Percentiles rank a stretch among this genome's conserved stretches.
Conservation (phyloP, 768 basidiomycete genomes). For the Boletus patriciae region DNA sequence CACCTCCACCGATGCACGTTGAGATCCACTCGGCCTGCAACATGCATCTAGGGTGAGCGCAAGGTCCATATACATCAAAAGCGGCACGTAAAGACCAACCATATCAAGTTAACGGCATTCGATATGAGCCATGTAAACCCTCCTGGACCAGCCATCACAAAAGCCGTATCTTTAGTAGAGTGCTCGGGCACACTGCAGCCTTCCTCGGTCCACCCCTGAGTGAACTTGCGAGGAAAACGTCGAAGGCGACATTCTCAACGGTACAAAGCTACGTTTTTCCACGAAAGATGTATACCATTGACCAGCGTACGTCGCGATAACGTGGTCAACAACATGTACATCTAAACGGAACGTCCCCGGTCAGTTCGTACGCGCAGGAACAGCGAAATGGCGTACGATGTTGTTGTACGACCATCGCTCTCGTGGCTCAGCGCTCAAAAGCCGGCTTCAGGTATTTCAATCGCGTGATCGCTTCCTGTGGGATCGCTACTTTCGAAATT, state of each 20-base stretch:
- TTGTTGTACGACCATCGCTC: slow-evolving; percentile 42
- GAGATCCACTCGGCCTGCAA: slow-evolving; percentile 42
- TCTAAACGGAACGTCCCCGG: slow-evolving; percentile 26
- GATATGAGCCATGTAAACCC: slow-evolving; percentile 44
- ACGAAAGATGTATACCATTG: slow-evolving; percentile 41
- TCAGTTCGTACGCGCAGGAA: neutral
- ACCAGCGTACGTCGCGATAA: slow-evolving; percentile 36
- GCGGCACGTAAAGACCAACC: slow-evolving; percentile 26
- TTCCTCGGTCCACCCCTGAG: slow-evolving; percentile 34
- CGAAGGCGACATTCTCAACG: slow-evolving; percentile 42
- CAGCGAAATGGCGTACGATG: slow-evolving; percentile 22
- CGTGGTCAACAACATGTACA: slow-evolving; percentile 39
- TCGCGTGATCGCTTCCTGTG: slow-evolving; percentile 22
- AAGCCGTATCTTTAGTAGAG: slow-evolving; percentile 27
- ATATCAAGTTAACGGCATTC: slow-evolving; percentile 42
- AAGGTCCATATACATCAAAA: neutral
- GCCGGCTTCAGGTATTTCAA: slow-evolving; percentile 33
- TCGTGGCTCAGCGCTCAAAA: slow-evolving; percentile 31
- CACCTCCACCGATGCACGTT: slow-evolving; percentile 36
- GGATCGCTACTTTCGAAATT: too few species aligned
- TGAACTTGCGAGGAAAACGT: slow-evolving; percentile 40
- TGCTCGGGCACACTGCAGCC: slow-evolving; percentile 37
- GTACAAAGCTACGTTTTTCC: slow-evolving; percentile 40
- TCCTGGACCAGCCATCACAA: slow-evolving; percentile 38
- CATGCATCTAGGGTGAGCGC: neutral